These are phyloP conservation scores for Annulohypoxylon maeteangense DNA, from an alignment of 495 filamentous ascomycete species.

Conservation along the genomic window DNA sequence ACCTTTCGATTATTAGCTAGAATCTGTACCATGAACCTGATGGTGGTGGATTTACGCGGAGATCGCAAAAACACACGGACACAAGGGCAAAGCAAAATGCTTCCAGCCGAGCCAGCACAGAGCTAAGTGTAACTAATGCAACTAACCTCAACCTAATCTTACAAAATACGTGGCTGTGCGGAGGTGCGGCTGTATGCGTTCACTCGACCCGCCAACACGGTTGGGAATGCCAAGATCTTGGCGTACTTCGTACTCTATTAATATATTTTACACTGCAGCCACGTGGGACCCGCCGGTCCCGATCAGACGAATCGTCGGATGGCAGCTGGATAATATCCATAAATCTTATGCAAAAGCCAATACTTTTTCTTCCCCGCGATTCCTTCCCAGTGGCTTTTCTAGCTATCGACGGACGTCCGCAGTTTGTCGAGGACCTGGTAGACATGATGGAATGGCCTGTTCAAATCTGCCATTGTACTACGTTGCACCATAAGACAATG, in stretches of 20 bases:
- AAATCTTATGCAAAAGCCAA: background rate
- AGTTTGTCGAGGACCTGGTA: background rate
- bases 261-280: conserved; percentile 14
- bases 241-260: conserved; percentile 24
- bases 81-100: conserved; percentile 2
- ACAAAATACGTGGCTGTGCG: conserved; percentile 32
- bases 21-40: background rate
- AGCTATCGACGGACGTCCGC: conserved; percentile 1
- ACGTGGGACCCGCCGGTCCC: conserved; percentile 7
- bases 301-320: background rate
- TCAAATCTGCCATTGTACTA: background rate
- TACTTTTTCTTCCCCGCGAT: background rate
- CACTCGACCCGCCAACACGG: conserved; percentile 24
- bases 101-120: conserved; percentile 4
- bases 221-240: conserved; percentile 34
- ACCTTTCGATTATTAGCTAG: background rate
- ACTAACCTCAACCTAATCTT: conserved; percentile 1
- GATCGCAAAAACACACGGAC: conserved; percentile 6
- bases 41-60: background rate
- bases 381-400: background rate
- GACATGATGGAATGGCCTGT: background rate
- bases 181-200: background rate
- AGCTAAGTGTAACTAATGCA: conserved; percentile 1
- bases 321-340: background rate
- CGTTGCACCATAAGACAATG: background rate